Evolutionary conservation across 805 yeast genomes (phyloP).

Genomic region (Clavispora vitiphila): DNA sequence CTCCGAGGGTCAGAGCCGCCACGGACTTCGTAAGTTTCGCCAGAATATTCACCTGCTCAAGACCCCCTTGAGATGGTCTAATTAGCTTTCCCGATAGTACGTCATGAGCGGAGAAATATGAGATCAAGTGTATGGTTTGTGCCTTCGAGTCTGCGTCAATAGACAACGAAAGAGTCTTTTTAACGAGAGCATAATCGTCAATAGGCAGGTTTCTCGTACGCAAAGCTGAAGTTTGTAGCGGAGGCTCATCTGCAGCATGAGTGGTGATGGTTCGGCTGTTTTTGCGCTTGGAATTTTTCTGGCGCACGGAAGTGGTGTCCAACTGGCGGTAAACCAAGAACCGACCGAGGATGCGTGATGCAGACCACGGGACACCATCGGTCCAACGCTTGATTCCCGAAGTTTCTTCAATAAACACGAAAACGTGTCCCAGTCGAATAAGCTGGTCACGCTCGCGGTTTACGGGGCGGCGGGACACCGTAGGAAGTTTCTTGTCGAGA

Average conservation of each 20-base stretch:
- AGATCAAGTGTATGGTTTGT: slow-evolving; percentile 65
- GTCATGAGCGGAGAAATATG: slow-evolving; percentile 75
- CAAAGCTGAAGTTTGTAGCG: no score
- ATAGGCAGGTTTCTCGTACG: slow-evolving; percentile 22
- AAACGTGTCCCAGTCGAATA: slow-evolving; percentile 73
- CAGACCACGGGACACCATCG: slow-evolving; percentile 93
- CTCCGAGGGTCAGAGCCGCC: slow-evolving; percentile 56
- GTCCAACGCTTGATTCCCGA: slow-evolving; percentile 94
- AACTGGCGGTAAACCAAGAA: slow-evolving; percentile 77
- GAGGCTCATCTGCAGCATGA: no score
- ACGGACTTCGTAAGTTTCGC: slow-evolving; percentile 50
- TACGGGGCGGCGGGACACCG: slow-evolving; percentile 74
- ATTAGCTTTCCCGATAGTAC: slow-evolving; percentile 52
- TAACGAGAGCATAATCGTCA: slow-evolving; percentile 69
- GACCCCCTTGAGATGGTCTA: slow-evolving; percentile 53
- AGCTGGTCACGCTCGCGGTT: slow-evolving; percentile 66
- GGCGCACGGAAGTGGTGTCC: slow-evolving; percentile 33
- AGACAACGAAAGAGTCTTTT: slow-evolving; percentile 74
- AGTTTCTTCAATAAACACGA: slow-evolving; percentile 77
- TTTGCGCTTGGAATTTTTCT: slow-evolving; percentile 42
- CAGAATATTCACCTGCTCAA: slow-evolving; percentile 47
- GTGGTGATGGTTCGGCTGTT: slow-evolving; percentile 29
- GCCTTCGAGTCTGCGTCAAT: slow-evolving; percentile 29
- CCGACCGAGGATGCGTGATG: slow-evolving; percentile 81
- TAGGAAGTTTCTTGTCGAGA: slow-evolving; percentile 50